A percentile compares a stretch with the other conserved stretches of the same genome.
Evolutionary conservation across 495 filamentous ascomycete species (phyloP).

Genomic region (Acidomyces sp.): DNA sequence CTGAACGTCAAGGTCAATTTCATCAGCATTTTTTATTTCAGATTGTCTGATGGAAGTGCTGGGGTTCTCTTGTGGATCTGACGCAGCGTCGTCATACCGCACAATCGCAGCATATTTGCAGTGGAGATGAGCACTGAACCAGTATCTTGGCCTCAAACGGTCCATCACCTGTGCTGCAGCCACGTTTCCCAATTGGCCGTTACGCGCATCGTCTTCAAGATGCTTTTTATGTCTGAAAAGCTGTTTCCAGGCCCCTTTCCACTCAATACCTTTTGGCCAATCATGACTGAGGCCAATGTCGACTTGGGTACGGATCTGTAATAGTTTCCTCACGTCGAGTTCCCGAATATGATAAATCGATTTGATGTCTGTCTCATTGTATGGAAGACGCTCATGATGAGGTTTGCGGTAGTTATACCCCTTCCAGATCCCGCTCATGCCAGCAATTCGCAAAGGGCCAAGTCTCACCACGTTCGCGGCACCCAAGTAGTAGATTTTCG

Average conservation of each 20-base stretch:
- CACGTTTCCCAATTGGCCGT: conserved; percentile 59
- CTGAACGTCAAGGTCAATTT: conserved; percentile 31
- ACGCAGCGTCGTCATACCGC: conserved; percentile 37
- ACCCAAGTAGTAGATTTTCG: conserved; percentile 92
- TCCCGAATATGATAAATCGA: conserved; percentile 80
- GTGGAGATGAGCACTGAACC: conserved; percentile 93
- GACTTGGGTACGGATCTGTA: conserved; percentile 69
- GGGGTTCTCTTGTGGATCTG: conserved; percentile 1
- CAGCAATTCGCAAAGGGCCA: conserved; percentile 76
- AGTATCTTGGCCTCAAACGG: conserved; percentile 65
- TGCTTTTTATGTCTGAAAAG: conserved; percentile 59
- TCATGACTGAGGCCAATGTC: conserved; percentile 90
- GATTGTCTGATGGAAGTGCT: conserved; percentile 3
- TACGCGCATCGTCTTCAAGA: conserved; percentile 59
- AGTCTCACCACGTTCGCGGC: conserved; percentile 76
- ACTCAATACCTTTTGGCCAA: conserved; percentile 77
- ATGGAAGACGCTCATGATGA: conserved; percentile 79
- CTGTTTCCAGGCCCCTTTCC: conserved; percentile 46
- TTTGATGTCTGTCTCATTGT: conserved; percentile 55
- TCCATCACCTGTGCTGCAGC: conserved; percentile 70
- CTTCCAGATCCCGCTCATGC: conserved; percentile 88
- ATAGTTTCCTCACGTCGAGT: conserved; percentile 77
- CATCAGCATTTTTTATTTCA: conserved; percentile 23
- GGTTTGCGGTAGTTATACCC: conserved; percentile 65
- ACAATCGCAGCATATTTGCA: conserved; percentile 68